Evolutionary conservation across 208 protist genomes (phyloP), one percentile per base, ranked within the genome.

Genomic region (Trypanosoma brucei): DNA sequence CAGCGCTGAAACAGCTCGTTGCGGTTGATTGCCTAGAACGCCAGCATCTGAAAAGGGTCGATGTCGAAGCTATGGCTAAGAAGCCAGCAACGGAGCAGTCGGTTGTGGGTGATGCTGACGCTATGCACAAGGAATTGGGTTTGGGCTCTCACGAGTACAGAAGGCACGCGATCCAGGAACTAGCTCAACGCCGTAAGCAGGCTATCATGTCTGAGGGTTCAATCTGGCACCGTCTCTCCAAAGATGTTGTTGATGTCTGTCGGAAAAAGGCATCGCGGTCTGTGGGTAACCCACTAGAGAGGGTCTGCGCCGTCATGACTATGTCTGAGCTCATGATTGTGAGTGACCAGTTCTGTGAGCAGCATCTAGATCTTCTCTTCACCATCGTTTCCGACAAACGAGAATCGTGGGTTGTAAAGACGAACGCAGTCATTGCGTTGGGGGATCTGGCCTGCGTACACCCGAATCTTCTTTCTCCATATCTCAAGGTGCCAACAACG

Each of bases 381-480:
- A 65, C 72, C 36, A 88, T 93, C 36, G 84, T 88, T 7, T 78
- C 83, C 1, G 72, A 89, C 49, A 84, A 75, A 59, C 71, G 70
- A 30, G 86, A 93, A 62, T 86, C 79, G 31, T 95, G 90, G 87
- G 82, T 92, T 35, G 79, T 91, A 13, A 95, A 93, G 62, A 90
- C 88, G 22, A 95, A 95, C 70, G 65, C 84, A 30, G 84, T 95
- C 33, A 81, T 95, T 48, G 90, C 90, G 1, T 77, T 95, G 11
- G 90, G 90, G 42, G 90, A 95, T 65, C 73, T 95, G 42, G 84
- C 84, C 38, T 95, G 90, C 54, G 90, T 92, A 30, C 90, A 95
- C 65, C 90, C 90, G 33, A 95, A 93, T 67, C 58, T 92, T 22
- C 78, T 95, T 22, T 81, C 65, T 0, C 84, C 90, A 38, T 95